Evolutionary conservation across 2,329 filamentous ascomycete genomes (phyloP).

Genomic region (Pestalotiopsis fici): DNA sequence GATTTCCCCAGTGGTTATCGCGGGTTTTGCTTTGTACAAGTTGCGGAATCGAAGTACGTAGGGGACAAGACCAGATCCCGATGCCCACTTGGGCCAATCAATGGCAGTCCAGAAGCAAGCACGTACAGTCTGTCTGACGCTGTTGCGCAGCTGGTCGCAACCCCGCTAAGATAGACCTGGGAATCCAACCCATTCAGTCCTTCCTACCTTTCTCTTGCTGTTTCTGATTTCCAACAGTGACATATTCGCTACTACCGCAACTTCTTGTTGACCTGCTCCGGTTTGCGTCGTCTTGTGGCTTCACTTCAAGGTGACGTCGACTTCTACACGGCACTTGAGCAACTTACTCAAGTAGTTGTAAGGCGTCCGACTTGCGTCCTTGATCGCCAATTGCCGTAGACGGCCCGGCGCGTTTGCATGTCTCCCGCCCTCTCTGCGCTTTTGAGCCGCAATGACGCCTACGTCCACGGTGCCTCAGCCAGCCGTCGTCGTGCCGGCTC

Average conservation of each 20-base stretch:
- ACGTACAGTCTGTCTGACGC: neutral
- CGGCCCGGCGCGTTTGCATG: neutral
- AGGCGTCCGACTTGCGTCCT: neutral
- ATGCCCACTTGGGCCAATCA: neutral
- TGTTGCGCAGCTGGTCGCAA: neutral
- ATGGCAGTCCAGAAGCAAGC: neutral
- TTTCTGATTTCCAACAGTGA: neutral
- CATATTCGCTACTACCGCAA: neutral
- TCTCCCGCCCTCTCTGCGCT: neutral
- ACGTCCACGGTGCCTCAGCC: conserved; percentile 18
- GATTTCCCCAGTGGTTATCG: neutral
- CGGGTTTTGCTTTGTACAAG: neutral
- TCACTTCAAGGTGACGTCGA: no score
- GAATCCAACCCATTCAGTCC: neutral
- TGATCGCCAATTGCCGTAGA: neutral
- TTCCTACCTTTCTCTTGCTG: neutral
- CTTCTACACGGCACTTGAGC: neutral
- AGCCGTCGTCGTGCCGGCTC: conserved; percentile 66
- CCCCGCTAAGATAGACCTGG: neutral
- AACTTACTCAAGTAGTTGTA: neutral
- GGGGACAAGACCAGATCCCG: neutral
- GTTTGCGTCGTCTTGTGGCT: no score
- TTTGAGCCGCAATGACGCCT: neutral
- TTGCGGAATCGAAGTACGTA: neutral
- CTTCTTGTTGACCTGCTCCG: no score